Evolutionary conservation across 345 rosid species (phyloP), one percentile per base, ranked within the genome.

Genomic region (Boechera stricta): DNA sequence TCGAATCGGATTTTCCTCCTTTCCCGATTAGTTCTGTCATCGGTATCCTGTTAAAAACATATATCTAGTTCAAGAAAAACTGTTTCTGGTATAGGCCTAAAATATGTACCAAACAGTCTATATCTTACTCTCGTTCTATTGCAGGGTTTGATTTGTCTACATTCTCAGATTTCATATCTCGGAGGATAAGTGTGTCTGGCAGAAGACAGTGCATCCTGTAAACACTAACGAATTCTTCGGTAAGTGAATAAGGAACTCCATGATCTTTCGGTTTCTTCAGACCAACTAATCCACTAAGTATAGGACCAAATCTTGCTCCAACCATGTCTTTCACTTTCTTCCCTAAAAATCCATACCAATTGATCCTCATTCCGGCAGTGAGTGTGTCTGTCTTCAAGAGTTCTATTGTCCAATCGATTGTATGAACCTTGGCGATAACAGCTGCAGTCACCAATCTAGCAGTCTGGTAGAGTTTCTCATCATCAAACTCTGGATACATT

Each of bases 321-420:
- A 86, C 81, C 32, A 64, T 29, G 38, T 89, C 94, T 74, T 91
- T 91, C 32, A 89, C 65, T 81, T 71, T 86, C 89, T 91, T 89
- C 76, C 92, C 94, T 15, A 91, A 54, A 45, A 88, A 79, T 4
- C 94, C 94, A 77, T 81, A 90, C 96, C 92, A 90, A 59, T 85
- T 90, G 72, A 87, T 77, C 72, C 91, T 86, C 93, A 90, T 90
- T 26, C 86, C 91, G 6, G 89, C 88, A 51, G 82, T 71, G 47
- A 91, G 91, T 64, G 91, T 88, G 48, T 88, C 88, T 2, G 92
- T 91, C 76, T 82, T 91, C 33, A 88, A 76, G 42, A 91, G 92
- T 65, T 91, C 89, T 26, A 89, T 83, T 1, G 93, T 91, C 97
- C 94, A 89, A 67, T 91, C 97, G 32, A 91, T 91, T 28, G 94